Conservation (phyloP, 2,329 filamentous ascomycete species). For the Geosmithia flava region DNA sequence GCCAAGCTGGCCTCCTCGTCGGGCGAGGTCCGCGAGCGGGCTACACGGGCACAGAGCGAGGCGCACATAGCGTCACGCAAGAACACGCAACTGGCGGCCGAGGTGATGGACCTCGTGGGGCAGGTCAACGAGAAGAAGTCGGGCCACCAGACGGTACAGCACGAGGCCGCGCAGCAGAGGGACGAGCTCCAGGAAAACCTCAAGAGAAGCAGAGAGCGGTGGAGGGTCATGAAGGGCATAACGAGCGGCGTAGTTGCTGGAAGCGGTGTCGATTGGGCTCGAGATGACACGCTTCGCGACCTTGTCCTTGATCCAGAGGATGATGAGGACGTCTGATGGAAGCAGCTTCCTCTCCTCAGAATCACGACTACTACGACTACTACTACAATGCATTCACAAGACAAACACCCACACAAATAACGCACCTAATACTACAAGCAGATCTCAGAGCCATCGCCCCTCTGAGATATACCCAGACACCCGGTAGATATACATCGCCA, state of each 20-base stretch:
- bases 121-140: slow-evolving; percentile 39
- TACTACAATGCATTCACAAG: neutral
- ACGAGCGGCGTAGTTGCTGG: slow-evolving; percentile 69
- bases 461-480: no score
- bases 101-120: slow-evolving; percentile 51
- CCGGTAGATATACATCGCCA: no score
- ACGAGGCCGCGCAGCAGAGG: neutral
- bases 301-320: slow-evolving; percentile 60
- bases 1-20: slow-evolving; percentile 45
- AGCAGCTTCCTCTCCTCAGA: neutral
- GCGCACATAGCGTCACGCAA: slow-evolving; percentile 40
- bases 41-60: slow-evolving; percentile 45
- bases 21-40: slow-evolving; percentile 33
- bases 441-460: no score
- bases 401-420: no score
- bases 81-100: slow-evolving; percentile 51
- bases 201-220: slow-evolving; percentile 50
- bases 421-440: no score
- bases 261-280: slow-evolving; percentile 73
- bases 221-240: slow-evolving; percentile 66
- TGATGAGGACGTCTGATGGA: slow-evolving; percentile 7
- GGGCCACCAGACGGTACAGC: slow-evolving; percentile 13
- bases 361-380: neutral
- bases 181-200: slow-evolving; percentile 44
- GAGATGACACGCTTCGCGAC: slow-evolving; percentile 52